These are phyloP conservation scores for Aphelidium insulamus DNA, from an alignment of 371 early-diverging fungal species.

Conservation along the genomic window DNA sequence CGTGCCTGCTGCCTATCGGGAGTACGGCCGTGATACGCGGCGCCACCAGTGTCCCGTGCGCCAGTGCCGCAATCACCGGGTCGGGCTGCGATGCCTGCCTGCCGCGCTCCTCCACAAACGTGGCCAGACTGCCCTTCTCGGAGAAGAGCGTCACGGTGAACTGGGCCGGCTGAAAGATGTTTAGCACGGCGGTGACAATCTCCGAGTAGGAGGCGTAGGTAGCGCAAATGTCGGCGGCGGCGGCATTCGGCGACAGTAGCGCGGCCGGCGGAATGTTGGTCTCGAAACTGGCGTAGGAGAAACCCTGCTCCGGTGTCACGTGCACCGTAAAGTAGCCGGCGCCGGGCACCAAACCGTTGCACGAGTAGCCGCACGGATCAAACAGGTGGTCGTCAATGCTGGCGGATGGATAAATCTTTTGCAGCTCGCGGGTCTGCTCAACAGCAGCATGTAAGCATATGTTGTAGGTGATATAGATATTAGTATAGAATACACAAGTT, in stretches of 20 bases:
- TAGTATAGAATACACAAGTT: background rate
- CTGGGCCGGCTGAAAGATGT: conserved; percentile 50
- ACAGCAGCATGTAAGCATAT: too few relatives aligned
- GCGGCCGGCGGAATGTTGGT: conserved; percentile 47
- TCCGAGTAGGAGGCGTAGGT: conserved; percentile 3
- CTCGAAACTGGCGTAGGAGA: conserved; percentile 93
- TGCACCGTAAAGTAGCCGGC: conserved; percentile 81
- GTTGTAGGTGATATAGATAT: too few relatives aligned
- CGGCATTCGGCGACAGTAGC: conserved; percentile 4
- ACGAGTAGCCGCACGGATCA: conserved; percentile 80
- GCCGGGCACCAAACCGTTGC: conserved; percentile 49
- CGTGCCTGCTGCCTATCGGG: conserved; percentile 13
- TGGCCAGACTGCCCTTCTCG: conserved; percentile 13
- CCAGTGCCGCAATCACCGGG: background rate
- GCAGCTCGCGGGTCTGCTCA: conserved; percentile 45
- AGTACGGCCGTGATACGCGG: conserved; percentile 2
- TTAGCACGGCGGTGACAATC: conserved; percentile 24
- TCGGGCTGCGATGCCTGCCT: background rate
- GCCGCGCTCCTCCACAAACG: background rate
- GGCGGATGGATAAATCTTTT: conserved; percentile 46
- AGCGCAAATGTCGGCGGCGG: conserved; percentile 5
- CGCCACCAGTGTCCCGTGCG: background rate
- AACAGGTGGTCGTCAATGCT: conserved; percentile 62
- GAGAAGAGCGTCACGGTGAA: conserved; percentile 67
- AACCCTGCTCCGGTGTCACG: conserved; percentile 90